Conservation (phyloP, 2,329 filamentous ascomycete genomes). For the Magnaporthiopsis incrustans region DNA sequence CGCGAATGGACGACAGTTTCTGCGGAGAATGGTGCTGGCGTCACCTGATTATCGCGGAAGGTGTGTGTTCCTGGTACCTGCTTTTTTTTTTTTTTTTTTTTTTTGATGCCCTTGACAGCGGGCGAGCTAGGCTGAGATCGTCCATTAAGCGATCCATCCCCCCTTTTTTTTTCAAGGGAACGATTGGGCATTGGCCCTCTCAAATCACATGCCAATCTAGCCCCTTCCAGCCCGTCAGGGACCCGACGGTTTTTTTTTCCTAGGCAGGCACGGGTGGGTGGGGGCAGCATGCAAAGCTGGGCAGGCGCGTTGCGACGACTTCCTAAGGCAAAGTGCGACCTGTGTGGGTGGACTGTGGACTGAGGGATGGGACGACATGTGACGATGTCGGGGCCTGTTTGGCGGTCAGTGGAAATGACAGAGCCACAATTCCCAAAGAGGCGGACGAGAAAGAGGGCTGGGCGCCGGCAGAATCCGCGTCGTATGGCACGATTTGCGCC, state of each 20-base stretch:
- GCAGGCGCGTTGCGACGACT: neutral
- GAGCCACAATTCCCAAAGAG: conserved; percentile 1
- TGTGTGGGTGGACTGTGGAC: too few relatives aligned
- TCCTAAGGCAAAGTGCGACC: neutral
- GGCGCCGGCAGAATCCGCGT: conserved; percentile 2
- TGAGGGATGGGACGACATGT: conserved; percentile 7
- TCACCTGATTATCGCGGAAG: neutral
- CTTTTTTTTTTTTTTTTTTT: too few relatives aligned
- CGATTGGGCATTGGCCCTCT: too few relatives aligned
- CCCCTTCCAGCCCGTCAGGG: neutral
- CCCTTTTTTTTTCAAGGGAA: neutral
- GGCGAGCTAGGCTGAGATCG: too few relatives aligned
- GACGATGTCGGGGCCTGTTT: neutral
- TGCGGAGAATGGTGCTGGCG: neutral
- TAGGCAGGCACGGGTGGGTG: neutral
- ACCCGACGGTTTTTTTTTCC: neutral
- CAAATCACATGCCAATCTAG: neutral
- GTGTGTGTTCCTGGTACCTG: neutral
- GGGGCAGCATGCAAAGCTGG: too few relatives aligned
- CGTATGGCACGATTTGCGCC: conserved; percentile 6
- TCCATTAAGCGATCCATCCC: too few relatives aligned
- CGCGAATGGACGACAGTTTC: neutral
- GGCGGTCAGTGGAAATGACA: conserved; percentile 2
- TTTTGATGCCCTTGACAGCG: neutral
- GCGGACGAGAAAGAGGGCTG: neutral